These are phyloP conservation scores for Silene conica DNA, from an alignment of 148 eudicot genomes.

Conservation along the genomic window DNA sequence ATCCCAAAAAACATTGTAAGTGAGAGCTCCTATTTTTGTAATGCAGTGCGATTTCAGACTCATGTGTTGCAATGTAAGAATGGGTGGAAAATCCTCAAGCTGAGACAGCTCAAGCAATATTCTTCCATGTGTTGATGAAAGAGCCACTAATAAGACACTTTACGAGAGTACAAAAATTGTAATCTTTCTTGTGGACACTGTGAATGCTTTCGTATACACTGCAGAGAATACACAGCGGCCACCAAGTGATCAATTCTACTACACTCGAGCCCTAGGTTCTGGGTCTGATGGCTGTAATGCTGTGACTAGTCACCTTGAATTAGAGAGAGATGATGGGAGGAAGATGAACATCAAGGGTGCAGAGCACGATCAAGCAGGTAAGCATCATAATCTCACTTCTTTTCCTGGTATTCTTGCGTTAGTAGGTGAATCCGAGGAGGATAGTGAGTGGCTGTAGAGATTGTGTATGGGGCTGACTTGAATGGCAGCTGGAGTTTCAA, in stretches of 20 bases:
- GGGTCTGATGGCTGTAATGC: no score
- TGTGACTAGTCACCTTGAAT: no score
- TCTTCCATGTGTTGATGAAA: slow-evolving; percentile 88
- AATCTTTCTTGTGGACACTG: slow-evolving; percentile 46
- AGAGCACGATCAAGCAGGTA: no score
- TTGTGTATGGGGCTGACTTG: no score
- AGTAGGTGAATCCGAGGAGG: no score
- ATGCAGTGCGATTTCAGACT: slow-evolving; percentile 72
- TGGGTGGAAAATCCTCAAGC: slow-evolving; percentile 94
- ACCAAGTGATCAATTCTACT: slow-evolving; percentile 46
- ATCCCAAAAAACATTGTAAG: background rate
- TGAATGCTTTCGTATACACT: slow-evolving; percentile 63
- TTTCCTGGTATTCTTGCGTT: no score
- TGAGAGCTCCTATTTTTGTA: background rate
- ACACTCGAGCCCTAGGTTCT: no score
- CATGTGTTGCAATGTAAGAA: slow-evolving; percentile 94
- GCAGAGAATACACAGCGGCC: slow-evolving; percentile 60
- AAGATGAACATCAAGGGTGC: no score
- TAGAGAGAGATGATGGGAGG: no score
- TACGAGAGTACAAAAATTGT: slow-evolving; percentile 64
- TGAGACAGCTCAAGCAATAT: slow-evolving; percentile 90
- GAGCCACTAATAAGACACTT: slow-evolving; percentile 74
- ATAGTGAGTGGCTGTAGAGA: no score
- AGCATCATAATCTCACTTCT: no score
- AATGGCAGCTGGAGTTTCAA: no score